Base-by-base conservation (phyloP, 2,329 filamentous ascomycete species). In the Dothideomycetes sp. region DNA sequence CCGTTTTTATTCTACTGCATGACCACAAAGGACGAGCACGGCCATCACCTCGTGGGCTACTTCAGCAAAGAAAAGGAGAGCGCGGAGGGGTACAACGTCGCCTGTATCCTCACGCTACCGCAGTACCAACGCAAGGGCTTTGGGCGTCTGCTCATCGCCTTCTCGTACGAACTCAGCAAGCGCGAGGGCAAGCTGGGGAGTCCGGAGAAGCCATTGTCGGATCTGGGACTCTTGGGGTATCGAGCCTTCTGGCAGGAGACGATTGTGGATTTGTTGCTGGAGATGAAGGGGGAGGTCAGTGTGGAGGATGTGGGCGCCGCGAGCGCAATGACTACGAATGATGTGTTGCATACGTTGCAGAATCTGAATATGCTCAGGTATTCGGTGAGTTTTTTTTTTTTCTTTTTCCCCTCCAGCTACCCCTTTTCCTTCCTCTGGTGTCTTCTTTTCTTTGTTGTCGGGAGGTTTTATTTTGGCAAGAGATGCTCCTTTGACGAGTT, bases 1-100 rank as follows among this genome's bases (percentile, higher is more conserved):
- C 91, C 91, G 0, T 98, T 98, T 57, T 66, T 98, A 27, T 98
- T 98, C 67, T 98, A 98, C 63, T 89, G 94, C 60, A 95, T 98
- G 89, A 85, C 85, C 18, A 81, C 80, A 31, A 79, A 84, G 49
- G 84, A 88, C 47, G 86, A 94, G 36, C 81, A 87, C 52, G 91
- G 91, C 11, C 91, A 83, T 53, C 91, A 96, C 55, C 75, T 98
- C 36, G 84, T 98, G n/a, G 91, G 91, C n/a, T 98, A 95, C 58
- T 98, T 98, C 61, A 94, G 84, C 41, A 98, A 98, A 59, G 91
- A 98, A 61, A 98, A 98, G 52, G 91, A 98, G 61, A 89, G 83
- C 30, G 87, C 87, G 0, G 93, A 98, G 53, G 86, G 84, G 19
- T 98, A 96, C 72, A 98, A 98, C 56, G 81, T 98, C 22, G 93